Conservation (phyloP, 2,329 filamentous ascomycete genomes). For the Xylaria digitata region DNA sequence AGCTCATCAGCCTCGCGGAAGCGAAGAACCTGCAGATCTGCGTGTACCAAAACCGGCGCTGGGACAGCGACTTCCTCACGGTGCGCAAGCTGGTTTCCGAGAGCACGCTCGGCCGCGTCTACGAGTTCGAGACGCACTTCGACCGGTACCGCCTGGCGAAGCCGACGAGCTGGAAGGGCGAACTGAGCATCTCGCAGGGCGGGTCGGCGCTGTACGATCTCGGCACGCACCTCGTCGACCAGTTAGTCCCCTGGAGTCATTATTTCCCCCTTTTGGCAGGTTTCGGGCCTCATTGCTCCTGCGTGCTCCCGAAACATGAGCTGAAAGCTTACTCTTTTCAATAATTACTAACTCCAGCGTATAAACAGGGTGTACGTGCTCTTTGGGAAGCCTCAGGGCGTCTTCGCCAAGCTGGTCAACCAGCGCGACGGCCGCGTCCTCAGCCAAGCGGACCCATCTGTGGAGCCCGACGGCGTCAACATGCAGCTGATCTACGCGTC, state of each 20-base stretch:
- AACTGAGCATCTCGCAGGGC: slow-evolving; percentile 67
- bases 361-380: slow-evolving; percentile 73
- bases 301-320: too few species aligned
- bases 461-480: slow-evolving; percentile 68
- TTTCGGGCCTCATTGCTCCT: too few species aligned
- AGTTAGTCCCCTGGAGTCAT: too few species aligned
- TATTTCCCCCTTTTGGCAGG: too few species aligned
- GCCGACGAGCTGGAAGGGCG: slow-evolving; percentile 74
- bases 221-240: slow-evolving; percentile 81
- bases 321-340: too few species aligned
- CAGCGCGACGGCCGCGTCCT: slow-evolving; percentile 65
- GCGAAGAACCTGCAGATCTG: slow-evolving; percentile 65
- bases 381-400: slow-evolving; percentile 74
- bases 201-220: slow-evolving; percentile 79
- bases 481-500: slow-evolving; percentile 74
- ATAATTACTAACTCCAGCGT: too few species aligned
- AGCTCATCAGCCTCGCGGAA: slow-evolving; percentile 68
- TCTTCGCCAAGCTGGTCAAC: slow-evolving; percentile 75
- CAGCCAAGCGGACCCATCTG: slow-evolving; percentile 51
- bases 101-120: slow-evolving; percentile 73
- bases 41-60: slow-evolving; percentile 82
- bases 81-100: slow-evolving; percentile 70
- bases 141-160: slow-evolving; percentile 75
- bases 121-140: slow-evolving; percentile 84
- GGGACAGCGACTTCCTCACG: slow-evolving; percentile 81